Percentiles rank a stretch among this genome's conserved stretches.
Conservation (phyloP, 208 protist genomes). For the Trypanosoma lewisi region DNA sequence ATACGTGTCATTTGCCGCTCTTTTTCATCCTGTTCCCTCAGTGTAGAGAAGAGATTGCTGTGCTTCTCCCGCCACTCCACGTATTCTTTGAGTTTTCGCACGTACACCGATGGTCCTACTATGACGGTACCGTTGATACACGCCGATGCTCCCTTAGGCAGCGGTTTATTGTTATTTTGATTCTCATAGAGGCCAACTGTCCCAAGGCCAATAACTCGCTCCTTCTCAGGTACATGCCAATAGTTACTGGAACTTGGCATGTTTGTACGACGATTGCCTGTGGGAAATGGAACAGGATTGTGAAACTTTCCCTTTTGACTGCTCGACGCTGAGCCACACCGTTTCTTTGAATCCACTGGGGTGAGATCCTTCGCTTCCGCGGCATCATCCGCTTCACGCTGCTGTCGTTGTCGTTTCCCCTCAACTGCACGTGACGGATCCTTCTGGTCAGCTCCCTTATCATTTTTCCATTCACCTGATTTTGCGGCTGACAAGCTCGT, state of each 20-base stretch:
- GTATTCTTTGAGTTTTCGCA: slow-evolving; percentile 38
- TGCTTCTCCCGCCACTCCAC: slow-evolving; percentile 52
- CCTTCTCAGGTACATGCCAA: slow-evolving; percentile 26
- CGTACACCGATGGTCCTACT: slow-evolving; percentile 16
- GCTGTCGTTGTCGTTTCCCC: no score
- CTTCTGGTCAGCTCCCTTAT: no score
- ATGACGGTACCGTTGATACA: slow-evolving; percentile 9
- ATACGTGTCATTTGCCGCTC: slow-evolving; percentile 12
- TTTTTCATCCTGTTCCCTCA: slow-evolving; percentile 18
- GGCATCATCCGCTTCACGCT: no score
- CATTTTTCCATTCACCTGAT: no score
- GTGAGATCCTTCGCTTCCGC: no score
- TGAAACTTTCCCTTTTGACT: background rate
- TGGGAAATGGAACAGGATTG: background rate
- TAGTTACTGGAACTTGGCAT: slow-evolving; percentile 1
- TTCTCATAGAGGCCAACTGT: slow-evolving; percentile 50
- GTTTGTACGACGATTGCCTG: background rate
- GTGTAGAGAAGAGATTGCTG: slow-evolving; percentile 25
- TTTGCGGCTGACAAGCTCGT: no score
- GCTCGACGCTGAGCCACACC: background rate
- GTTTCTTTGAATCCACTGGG: background rate
- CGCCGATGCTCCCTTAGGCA: slow-evolving; percentile 3
- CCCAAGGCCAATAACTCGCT: slow-evolving; percentile 35
- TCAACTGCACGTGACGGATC: no score
- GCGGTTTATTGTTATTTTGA: background rate